Percentiles rank a stretch among this genome's conserved stretches.
Conservation (phyloP, 306 rosid genomes). For the Lathyrus oleraceus region DNA sequence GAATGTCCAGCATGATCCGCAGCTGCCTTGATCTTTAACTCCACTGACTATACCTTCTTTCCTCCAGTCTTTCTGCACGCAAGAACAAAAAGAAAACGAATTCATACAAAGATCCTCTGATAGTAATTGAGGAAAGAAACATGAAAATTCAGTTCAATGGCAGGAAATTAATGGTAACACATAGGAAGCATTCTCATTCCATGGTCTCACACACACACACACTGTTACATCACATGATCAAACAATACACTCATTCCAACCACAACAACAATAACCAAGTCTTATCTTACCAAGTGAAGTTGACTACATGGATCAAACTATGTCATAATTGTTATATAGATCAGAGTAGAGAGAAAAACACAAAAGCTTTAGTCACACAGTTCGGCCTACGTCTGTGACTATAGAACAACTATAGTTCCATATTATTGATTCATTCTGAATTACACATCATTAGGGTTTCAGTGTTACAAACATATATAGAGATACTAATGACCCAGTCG, state of each 20-base stretch:
- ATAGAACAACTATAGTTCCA: too few species aligned
- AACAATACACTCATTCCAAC: background rate
- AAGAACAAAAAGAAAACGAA: conserved; percentile 24
- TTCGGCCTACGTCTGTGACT: too few species aligned
- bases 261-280: background rate
- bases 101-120: background rate
- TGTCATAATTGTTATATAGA: too few species aligned
- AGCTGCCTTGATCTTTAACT: conserved; percentile 77
- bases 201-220: background rate
- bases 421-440: too few species aligned
- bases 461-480: too few species aligned
- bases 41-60: conserved; percentile 71
- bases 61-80: conserved; percentile 92
- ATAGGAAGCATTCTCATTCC: background rate
- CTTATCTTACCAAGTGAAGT: too few species aligned
- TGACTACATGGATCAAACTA: too few species aligned
- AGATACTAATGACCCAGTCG: too few species aligned
- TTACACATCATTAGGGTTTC: too few species aligned
- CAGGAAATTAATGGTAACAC: background rate
- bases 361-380: too few species aligned
- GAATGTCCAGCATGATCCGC: conserved; percentile 61
- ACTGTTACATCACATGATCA: background rate
- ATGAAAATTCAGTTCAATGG: background rate
- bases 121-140: background rate
- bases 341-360: too few species aligned